A percentile compares a stretch with the other conserved stretches of the same genome.
phyloP scores from a whole-genome alignment of 441 rosid species.

The Viola pubescens region DNA sequence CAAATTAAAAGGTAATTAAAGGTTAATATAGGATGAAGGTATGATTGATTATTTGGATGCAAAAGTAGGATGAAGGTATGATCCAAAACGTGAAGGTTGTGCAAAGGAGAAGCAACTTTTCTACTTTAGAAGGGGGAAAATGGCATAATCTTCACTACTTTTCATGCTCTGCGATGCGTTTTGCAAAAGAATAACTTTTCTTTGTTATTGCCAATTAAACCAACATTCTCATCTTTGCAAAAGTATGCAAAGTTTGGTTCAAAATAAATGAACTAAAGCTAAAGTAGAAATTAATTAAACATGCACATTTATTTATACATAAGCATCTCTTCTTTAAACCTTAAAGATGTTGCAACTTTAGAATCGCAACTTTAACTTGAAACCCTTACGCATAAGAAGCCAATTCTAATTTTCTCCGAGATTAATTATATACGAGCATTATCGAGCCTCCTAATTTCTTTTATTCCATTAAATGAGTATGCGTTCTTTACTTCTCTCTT shows the following conservation, averaged over 20 bases:
- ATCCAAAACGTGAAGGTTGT: slow-evolving; percentile 45
- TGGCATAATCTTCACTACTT: slow-evolving; percentile 48
- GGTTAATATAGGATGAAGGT: not conserved
- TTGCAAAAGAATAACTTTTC: slow-evolving; percentile 31
- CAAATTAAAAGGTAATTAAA: no score
- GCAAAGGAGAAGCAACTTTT: slow-evolving; percentile 54
- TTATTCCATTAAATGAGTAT: no score
- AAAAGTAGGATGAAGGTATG: slow-evolving; percentile 21
- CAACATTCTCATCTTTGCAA: slow-evolving; percentile 43
- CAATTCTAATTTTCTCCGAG: slow-evolving; percentile 17
- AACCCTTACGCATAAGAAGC: slow-evolving; percentile 31
- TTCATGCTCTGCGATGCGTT: slow-evolving; percentile 37
- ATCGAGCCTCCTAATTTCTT: no score
- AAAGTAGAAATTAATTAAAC: not conserved
- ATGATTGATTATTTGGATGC: slow-evolving; percentile 9
- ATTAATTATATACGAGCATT: no score
- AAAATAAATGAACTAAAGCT: slow-evolving; percentile 19
- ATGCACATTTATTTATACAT: slow-evolving; percentile 1
- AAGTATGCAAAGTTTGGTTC: slow-evolving; percentile 28
- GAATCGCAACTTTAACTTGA: slow-evolving; percentile 39
- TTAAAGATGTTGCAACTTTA: slow-evolving; percentile 48
- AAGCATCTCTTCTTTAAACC: slow-evolving; percentile 40
- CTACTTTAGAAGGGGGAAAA: slow-evolving; percentile 36
- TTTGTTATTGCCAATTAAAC: slow-evolving; percentile 26
- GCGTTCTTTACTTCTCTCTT: no score